A percentile compares a stretch with the other conserved stretches of the same genome.
Evolutionary conservation across 305 asterid species (phyloP).

Genomic region (Fraxinus dipetala): DNA sequence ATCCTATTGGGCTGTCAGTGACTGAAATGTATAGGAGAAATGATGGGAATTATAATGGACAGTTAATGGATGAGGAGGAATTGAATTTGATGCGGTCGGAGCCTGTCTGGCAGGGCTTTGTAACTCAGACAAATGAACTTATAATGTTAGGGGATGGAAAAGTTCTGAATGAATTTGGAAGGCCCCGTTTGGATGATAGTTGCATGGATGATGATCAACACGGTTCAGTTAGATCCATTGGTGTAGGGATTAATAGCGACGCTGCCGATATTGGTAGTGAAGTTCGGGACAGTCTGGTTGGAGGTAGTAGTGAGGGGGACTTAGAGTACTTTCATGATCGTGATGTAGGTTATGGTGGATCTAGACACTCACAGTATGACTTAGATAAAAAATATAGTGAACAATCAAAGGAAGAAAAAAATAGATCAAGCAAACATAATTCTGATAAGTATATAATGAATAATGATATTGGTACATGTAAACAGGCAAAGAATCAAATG

Average conservation of each 20-base stretch:
- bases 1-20: conserved; percentile 46
- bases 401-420: conserved; percentile 42
- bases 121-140: conserved; percentile 73
- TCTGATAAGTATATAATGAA: conserved; percentile 46
- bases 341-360: conserved; percentile 40
- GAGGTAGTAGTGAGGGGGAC: conserved; percentile 93
- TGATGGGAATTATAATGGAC: conserved; percentile 72
- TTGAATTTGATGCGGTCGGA: conserved; percentile 75
- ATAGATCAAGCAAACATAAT: conserved; percentile 37
- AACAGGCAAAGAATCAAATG: conserved; percentile 37
- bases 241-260: conserved; percentile 93
- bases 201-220: conserved; percentile 86
- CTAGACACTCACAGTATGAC: conserved; percentile 46
- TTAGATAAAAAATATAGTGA: conserved; percentile 45
- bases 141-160: conserved; percentile 63
- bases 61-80: conserved; percentile 88
- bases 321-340: conserved; percentile 63
- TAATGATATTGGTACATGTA: conserved; percentile 43
- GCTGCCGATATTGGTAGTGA: conserved; percentile 91
- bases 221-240: conserved; percentile 96
- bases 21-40: conserved; percentile 46
- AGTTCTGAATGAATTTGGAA: conserved; percentile 54
- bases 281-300: conserved; percentile 81
- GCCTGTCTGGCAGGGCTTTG: conserved; percentile 97
- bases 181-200: conserved; percentile 56